Evolutionary conservation across 2,329 filamentous ascomycete genomes (phyloP), one percentile per base, ranked within the genome.

Genomic region (Ophioceras dolichostomum): DNA sequence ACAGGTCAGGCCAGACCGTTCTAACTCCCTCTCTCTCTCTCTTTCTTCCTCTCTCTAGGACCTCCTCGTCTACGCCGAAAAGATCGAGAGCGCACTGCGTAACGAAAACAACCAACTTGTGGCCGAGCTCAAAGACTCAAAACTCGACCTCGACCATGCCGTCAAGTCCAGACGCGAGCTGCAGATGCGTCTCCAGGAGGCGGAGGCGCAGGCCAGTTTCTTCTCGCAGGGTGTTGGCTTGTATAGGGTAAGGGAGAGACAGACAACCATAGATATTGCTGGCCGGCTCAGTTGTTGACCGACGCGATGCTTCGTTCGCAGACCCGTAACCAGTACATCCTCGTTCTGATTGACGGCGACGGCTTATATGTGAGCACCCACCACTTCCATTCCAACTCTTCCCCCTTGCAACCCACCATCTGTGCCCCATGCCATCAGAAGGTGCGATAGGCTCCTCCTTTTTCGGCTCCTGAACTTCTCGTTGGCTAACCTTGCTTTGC

Each of bases 321-420:
- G 68, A 65, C 61, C 41, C 61, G 58, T 35, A 77, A 76, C 53
- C 63, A 68, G 29, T 80, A 80, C 51, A 61, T 78, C 47, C 54
- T 73, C 44, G 64, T 77, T 28, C 50, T 79, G 45, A 68, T 81
- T 46, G 76, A 80, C 51, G 76, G 75, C 27, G 69, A 81, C 51
- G 71, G 73, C 32, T 62, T 78, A 41, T 58, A 78, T 52, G 75
- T 79, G 50, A 28, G 43, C 18, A 10, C 17, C 10, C 16, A 18
- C 12, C 32, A 4, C 32, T 16, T 4, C 32, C 36, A 14, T 7
- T 9, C 4, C 5, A 13, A 13, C 4, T 38, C 47, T 38, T 49
- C 48, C 36, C 27, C 36, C 31, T 39, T 30, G 37, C 17, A 35
- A 27, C 21, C 8, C 31, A 6, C 12, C 18, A 28, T 20, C 19